A percentile compares a stretch with the other conserved stretches of the same genome.
phyloP scores from a whole-genome alignment of 2,329 filamentous ascomycete species.

The Talaromyces funiculosus region DNA sequence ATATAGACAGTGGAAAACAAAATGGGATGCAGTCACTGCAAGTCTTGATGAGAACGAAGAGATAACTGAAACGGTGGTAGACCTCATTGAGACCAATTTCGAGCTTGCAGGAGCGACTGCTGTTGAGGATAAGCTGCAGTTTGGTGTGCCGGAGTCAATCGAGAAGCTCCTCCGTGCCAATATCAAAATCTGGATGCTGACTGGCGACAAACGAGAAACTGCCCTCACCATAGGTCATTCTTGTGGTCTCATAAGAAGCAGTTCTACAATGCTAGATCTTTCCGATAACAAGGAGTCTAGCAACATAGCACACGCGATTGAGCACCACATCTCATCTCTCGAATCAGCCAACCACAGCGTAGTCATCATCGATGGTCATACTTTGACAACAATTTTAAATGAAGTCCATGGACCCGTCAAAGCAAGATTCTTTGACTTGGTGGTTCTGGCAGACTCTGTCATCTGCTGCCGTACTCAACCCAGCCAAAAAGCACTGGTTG shows the following conservation, averaged over 20 bases:
- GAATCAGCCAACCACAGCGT: constrained; percentile 46
- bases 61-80: constrained; percentile 66
- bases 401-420: constrained; percentile 50
- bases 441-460: constrained; percentile 66
- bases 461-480: constrained; percentile 77
- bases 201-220: constrained; percentile 79
- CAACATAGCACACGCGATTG: background rate
- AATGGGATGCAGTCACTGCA: constrained; percentile 64
- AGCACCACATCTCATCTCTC: background rate
- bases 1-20: constrained; percentile 64
- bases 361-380: constrained; percentile 73
- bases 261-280: background rate
- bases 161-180: constrained; percentile 75
- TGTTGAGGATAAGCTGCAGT: constrained; percentile 79
- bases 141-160: constrained; percentile 77
- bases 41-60: constrained; percentile 65
- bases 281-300: background rate
- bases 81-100: constrained; percentile 65
- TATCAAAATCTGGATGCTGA: constrained; percentile 90
- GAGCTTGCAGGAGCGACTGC: constrained; percentile 72
- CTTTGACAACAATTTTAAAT: constrained; percentile 61
- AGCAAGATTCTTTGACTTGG: constrained; percentile 65
- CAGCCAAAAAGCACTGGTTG: constrained; percentile 68
- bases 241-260: background rate
- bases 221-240: constrained; percentile 83